Base-by-base conservation (phyloP, 1,284 basidiomycete species). In the Apiotrichum laibachii region DNA sequence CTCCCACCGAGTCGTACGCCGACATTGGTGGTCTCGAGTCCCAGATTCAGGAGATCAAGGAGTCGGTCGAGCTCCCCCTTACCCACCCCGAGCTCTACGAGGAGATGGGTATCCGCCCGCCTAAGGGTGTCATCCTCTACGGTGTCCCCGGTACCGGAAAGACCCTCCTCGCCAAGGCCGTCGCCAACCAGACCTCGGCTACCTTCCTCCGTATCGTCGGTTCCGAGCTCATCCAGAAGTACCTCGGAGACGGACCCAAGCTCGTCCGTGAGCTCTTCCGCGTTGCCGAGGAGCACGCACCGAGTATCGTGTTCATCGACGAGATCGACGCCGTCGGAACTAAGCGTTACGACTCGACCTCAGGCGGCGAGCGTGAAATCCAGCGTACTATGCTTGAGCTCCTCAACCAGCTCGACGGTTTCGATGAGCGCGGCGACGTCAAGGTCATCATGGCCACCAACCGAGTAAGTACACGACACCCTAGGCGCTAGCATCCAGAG, bases 41-140 rank as follows among this genome's bases (percentile, higher is more conserved):
- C 52, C 96, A 99, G 79, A 99, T 99, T 69, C 93, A 98, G 79
- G 95, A 99, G 80, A 98, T 99, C 76, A 99, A 99, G 88, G 95
- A 99, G 87, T 92, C 95, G 26, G 95, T 99, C 61, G 96, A 99
- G 78, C 83, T 99, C 50, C 96, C 96, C 0, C 83, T 99, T 50
- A 99, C 95, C 18, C 96, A 99, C 76, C 96, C 96, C 11, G 96
- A 99, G 75, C 81, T 99, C 44, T 99, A 99, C 80, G 95, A 99
- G 78, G 95, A 99, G 82, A 98, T 99, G 96, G 96, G 96, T 61
- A 98, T 99, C 79, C 89, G 89, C 69, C 95, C 95, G 42, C 96
- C 96, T 39, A 99, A 99, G 78, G 96, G 96, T 82, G 96, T 99
- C 71, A 98, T 99, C 68, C 84, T 99, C 0, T 99, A 99, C 72